Conservation (phyloP, 192 early-diverging fungal species). For the Geranomyces michiganensis region DNA sequence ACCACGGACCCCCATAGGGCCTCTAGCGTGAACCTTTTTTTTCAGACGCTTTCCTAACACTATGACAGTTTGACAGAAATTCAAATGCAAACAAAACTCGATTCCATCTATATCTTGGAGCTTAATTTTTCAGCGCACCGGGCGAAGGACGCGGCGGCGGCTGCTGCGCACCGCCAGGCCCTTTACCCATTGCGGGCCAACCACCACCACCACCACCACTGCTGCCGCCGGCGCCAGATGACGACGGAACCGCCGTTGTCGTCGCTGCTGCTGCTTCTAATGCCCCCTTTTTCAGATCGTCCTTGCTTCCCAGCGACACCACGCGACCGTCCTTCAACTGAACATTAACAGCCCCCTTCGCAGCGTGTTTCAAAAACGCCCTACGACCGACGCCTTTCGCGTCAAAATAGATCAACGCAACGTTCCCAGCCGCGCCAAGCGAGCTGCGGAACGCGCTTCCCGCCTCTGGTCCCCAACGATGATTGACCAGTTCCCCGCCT, state of each 20-base stretch:
- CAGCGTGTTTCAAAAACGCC: constrained; percentile 33
- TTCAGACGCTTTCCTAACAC: too few species aligned
- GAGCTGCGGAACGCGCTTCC: constrained; percentile 8
- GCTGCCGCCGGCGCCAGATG: too few species aligned
- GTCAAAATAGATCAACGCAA: constrained; percentile 37
- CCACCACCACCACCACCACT: too few species aligned
- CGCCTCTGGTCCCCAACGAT: constrained; percentile 24
- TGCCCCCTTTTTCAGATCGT: constrained; percentile 5
- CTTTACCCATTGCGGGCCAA: too few species aligned
- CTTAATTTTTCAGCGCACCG: too few species aligned
- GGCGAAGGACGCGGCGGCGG: too few species aligned
- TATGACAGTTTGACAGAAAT: too few species aligned
- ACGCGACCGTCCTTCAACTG: constrained; percentile 34
- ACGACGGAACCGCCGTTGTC: background rate
- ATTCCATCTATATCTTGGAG: too few species aligned
- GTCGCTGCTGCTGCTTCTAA: background rate
- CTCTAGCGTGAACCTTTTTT: too few species aligned
- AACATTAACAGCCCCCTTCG: constrained; percentile 31
- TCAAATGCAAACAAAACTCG: too few species aligned
- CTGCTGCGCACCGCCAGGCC: too few species aligned
- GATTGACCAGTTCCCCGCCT: constrained; percentile 5
- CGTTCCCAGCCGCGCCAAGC: constrained; percentile 27
- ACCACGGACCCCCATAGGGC: too few species aligned
- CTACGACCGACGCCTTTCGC: constrained; percentile 31
- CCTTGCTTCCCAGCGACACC: constrained; percentile 16